These are phyloP conservation scores for Lachancea nothofagi DNA, from an alignment of 805 yeast species.

Conservation along the genomic window DNA sequence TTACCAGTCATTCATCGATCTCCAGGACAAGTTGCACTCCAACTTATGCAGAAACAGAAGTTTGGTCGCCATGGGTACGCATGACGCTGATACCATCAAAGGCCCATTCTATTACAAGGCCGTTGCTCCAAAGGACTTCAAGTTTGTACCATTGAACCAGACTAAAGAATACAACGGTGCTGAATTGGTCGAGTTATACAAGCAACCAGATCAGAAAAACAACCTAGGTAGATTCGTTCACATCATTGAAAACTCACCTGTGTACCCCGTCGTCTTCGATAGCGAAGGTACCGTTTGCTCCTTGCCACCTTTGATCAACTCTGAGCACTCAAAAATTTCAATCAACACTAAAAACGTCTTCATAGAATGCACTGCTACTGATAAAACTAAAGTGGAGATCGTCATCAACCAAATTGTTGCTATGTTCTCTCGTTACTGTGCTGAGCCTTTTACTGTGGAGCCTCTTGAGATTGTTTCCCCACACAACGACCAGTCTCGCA, in stretches of 20 bases:
- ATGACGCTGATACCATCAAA: conserved; percentile 74
- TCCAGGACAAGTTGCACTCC: conserved; percentile 93
- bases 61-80: conserved; percentile 97
- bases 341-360: conserved; percentile 81
- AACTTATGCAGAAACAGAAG: conserved; percentile 96
- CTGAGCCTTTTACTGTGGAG: conserved; percentile 77
- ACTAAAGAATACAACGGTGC: conserved; percentile 64
- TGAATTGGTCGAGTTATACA: conserved; percentile 79
- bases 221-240: conserved; percentile 84
- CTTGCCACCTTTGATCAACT: conserved; percentile 94
- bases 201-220: conserved; percentile 63
- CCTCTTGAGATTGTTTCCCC: conserved; percentile 81
- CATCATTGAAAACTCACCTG: conserved; percentile 82
- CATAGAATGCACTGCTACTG: conserved; percentile 93
- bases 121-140: conserved; percentile 67
- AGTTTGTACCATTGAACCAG: conserved; percentile 73
- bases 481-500: conserved; percentile 70
- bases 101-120: conserved; percentile 90
- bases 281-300: conserved; percentile 73
- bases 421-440: conserved; percentile 89
- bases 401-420: conserved; percentile 90
- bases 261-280: conserved; percentile 86
- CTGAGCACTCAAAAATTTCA: conserved; percentile 83
- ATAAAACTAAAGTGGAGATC: conserved; percentile 86
- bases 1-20: conserved; percentile 89